A percentile compares a stretch with the other conserved stretches of the same genome.
phyloP scores from a whole-genome alignment of 2,329 filamentous ascomycete species.

The Didymella segeticola region DNA sequence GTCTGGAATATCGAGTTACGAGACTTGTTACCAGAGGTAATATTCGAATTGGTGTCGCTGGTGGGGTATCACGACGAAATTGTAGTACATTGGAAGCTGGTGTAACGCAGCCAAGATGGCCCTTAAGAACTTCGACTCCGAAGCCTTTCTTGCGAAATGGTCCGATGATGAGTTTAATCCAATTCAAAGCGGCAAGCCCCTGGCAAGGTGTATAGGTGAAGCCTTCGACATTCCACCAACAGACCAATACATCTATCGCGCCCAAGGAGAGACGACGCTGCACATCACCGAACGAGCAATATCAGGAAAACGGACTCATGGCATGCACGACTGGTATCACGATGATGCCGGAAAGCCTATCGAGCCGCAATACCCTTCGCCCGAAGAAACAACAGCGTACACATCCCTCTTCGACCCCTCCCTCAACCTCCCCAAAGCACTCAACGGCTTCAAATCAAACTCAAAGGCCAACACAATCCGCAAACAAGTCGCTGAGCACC shows the following conservation, averaged over 20 bases:
- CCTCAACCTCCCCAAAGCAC: conserved; percentile 65
- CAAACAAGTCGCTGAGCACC: conserved; percentile 61
- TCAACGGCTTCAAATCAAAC: conserved; percentile 69
- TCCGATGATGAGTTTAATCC: conserved; percentile 44
- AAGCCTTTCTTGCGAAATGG: conserved; percentile 55
- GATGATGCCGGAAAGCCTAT: conserved; percentile 49
- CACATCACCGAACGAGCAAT: conserved; percentile 58
- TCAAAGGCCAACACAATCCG: conserved; percentile 70
- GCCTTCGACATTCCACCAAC: conserved; percentile 55
- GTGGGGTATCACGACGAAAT: conserved; percentile 1
- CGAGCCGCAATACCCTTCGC: conserved; percentile 29
- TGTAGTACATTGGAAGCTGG: background rate
- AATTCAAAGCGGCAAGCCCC: conserved; percentile 32
- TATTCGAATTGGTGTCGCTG: background rate
- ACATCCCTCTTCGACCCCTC: conserved; percentile 68
- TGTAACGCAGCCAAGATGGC: conserved; percentile 25
- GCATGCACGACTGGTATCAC: conserved; percentile 60
- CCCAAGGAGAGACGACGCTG: conserved; percentile 59
- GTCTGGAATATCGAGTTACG: background rate
- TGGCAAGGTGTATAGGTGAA: conserved; percentile 55
- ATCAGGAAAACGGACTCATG: conserved; percentile 53
- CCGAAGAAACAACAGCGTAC: conserved; percentile 69
- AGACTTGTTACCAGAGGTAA: background rate
- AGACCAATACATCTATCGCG: conserved; percentile 60
- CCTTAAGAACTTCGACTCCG: conserved; percentile 52